These are phyloP conservation scores for Entomortierella chlamydospora DNA, from an alignment of 192 early-diverging fungal genomes.

Conservation along the genomic window DNA sequence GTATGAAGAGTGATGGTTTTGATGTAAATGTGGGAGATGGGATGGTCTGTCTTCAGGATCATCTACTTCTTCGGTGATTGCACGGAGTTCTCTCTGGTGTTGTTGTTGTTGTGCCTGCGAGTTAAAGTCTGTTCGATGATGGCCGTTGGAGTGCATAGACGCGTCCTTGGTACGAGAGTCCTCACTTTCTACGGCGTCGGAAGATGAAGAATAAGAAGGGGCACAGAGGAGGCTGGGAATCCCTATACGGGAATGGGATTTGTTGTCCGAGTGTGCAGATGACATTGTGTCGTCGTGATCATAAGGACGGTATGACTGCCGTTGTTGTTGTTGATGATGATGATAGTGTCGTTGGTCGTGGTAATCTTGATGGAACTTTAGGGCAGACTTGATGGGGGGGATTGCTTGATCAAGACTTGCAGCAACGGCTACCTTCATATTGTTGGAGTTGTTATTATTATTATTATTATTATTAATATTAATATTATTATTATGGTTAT, in stretches of 20 bases:
- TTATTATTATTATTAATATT: not conserved
- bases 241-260: slow-evolving; percentile 35
- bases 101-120: not conserved
- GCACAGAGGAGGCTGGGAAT: slow-evolving; percentile 42
- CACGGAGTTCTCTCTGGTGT: slow-evolving; percentile 23
- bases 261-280: not conserved
- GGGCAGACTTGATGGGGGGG: slow-evolving; percentile 20
- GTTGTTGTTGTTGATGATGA: slow-evolving; percentile 4
- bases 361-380: slow-evolving; percentile 15
- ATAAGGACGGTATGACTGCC: not conserved
- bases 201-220: too few relatives aligned
- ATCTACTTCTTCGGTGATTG: slow-evolving; percentile 40
- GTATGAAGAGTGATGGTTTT: not conserved
- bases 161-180: not conserved
- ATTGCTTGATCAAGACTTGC: slow-evolving; percentile 23
- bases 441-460: not conserved
- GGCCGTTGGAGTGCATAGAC: not conserved
- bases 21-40: not conserved
- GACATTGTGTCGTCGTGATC: slow-evolving; percentile 2
- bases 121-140: not conserved
- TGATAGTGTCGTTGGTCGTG: not conserved
- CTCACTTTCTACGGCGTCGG: not conserved
- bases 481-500: not conserved
- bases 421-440: not conserved
- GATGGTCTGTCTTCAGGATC: slow-evolving; percentile 4